These are phyloP conservation scores for Hibiscus tridactylites DNA, from an alignment of 345 rosid genomes.

Conservation along the genomic window DNA sequence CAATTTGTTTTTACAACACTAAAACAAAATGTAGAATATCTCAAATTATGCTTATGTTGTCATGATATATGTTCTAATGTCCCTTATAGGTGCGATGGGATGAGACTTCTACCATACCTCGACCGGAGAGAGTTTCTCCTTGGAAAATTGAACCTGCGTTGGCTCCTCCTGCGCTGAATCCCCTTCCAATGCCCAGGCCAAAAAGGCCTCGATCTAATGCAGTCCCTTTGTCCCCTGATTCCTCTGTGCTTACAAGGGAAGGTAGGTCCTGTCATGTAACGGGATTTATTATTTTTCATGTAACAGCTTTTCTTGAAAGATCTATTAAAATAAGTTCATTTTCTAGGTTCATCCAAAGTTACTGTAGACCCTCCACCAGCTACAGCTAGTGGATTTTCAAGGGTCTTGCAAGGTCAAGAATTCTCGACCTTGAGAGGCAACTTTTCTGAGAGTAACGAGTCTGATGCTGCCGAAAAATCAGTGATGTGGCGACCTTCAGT, in stretches of 20 bases:
- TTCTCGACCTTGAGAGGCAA: constrained; percentile 59
- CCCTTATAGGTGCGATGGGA: constrained; percentile 75
- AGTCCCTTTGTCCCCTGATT: constrained; percentile 46
- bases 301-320: neutral
- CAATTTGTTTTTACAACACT: neutral
- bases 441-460: constrained; percentile 36
- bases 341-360: constrained; percentile 35
- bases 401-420: constrained; percentile 84
- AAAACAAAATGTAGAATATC: constrained; percentile 6
- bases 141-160: constrained; percentile 84
- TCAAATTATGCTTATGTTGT: neutral
- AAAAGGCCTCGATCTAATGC: constrained; percentile 57
- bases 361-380: constrained; percentile 48
- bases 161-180: constrained; percentile 64
- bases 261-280: constrained; percentile 29
- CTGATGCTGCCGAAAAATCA: constrained; percentile 50
- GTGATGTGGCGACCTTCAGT: constrained; percentile 43
- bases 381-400: constrained; percentile 44
- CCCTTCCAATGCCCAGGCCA: constrained; percentile 48
- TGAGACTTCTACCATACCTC: constrained; percentile 55
- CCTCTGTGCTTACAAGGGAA: constrained; percentile 53
- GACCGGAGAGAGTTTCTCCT: constrained; percentile 86
- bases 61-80: neutral
- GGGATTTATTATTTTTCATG: neutral
- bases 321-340: neutral